These are phyloP conservation scores for Brassica hybrid DNA, from an alignment of 441 rosid species.

Conservation along the genomic window DNA sequence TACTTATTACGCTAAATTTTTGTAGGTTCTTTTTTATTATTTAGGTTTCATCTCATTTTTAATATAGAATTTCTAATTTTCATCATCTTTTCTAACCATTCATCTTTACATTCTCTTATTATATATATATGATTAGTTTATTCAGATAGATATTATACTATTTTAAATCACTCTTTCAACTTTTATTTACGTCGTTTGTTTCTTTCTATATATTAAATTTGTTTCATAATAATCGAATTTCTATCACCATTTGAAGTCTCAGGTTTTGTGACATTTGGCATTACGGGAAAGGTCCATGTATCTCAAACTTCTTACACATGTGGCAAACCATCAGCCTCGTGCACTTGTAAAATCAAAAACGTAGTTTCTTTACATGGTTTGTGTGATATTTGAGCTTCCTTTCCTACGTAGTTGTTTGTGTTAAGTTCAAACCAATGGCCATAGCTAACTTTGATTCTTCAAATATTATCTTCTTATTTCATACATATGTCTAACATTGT, in stretches of 20 bases:
- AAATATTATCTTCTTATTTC: constrained; percentile 17
- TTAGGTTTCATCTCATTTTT: neutral
- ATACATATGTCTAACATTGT: neutral
- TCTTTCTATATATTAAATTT: neutral
- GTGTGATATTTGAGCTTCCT: constrained; percentile 13
- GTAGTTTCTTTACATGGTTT: neutral
- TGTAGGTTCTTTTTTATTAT: neutral
- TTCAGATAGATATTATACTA: neutral
- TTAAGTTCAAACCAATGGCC: constrained; percentile 33
- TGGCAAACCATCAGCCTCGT: constrained; percentile 25
- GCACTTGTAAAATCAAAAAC: constrained; percentile 10
- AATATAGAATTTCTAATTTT: neutral
- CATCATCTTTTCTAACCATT: neutral
- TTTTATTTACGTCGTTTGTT: constrained; percentile 5
- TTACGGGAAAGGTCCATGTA: constrained; percentile 8
- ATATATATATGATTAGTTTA: neutral
- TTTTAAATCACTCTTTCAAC: neutral
- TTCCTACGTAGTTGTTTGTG: too few relatives aligned
- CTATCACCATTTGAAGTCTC: constrained; percentile 8
- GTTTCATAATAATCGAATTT: neutral
- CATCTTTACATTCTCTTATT: neutral
- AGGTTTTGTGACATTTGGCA: constrained; percentile 21
- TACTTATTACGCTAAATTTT: neutral
- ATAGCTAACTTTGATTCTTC: constrained; percentile 24
- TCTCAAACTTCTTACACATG: constrained; percentile 23